A percentile compares a stretch with the other conserved stretches of the same genome.
phyloP scores from a whole-genome alignment of 2,329 filamentous ascomycete genomes.

The Pseudogymnoascus sp. region DNA sequence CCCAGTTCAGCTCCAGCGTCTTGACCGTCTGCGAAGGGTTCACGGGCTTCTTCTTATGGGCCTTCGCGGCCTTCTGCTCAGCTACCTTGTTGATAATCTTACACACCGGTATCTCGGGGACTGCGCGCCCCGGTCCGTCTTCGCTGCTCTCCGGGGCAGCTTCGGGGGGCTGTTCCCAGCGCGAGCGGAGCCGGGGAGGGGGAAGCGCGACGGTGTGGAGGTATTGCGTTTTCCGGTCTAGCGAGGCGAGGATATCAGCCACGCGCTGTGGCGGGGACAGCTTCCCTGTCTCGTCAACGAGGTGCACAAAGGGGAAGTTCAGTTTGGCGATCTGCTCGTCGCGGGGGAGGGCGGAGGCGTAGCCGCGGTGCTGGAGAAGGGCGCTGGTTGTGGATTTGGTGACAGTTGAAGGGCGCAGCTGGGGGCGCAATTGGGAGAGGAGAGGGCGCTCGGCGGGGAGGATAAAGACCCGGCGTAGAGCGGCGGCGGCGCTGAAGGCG shows the following conservation, averaged over 20 bases:
- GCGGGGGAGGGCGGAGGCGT: constrained; percentile 27
- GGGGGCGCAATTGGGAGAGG: constrained; percentile 16
- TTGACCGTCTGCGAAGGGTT: constrained; percentile 45
- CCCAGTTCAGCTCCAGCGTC: constrained; percentile 85
- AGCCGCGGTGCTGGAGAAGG: constrained; percentile 10
- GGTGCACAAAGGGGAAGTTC: constrained; percentile 32
- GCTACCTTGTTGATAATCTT: constrained; percentile 55
- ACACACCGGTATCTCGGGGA: constrained; percentile 51
- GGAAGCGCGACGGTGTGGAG: constrained; percentile 40
- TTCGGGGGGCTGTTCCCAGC: neutral
- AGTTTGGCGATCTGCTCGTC: constrained; percentile 39
- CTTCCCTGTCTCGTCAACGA: constrained; percentile 32
- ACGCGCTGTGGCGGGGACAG: constrained; percentile 29
- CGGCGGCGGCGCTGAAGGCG: constrained; percentile 36
- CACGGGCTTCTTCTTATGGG: constrained; percentile 35
- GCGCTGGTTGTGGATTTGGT: constrained; percentile 6
- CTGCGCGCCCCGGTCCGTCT: constrained; percentile 31
- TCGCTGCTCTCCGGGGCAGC: neutral
- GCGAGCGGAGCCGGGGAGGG: constrained; percentile 16
- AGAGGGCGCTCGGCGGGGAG: constrained; percentile 27
- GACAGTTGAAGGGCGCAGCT: constrained; percentile 8
- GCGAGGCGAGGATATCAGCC: constrained; percentile 31
- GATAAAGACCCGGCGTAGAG: constrained; percentile 41
- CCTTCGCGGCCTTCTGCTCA: constrained; percentile 37
- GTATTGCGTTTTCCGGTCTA: constrained; percentile 42